Percentiles rank a stretch among this genome's conserved stretches.
Conservation (phyloP, 2,329 filamentous ascomycete genomes). For the Raffaelea albimanens region DNA sequence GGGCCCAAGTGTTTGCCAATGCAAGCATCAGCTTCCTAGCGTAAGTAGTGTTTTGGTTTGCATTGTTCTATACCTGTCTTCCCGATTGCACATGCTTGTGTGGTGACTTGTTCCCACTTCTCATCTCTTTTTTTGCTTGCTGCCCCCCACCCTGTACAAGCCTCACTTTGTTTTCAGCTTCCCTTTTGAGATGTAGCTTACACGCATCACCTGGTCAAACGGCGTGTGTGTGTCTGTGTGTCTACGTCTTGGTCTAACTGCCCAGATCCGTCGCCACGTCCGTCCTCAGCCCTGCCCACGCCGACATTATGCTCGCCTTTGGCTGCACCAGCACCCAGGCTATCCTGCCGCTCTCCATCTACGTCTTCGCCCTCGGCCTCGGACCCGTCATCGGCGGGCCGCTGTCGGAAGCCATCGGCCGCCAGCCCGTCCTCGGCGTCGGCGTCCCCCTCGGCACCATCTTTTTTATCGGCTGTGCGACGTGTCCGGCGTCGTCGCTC, state of each 20-base stretch:
- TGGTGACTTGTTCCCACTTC: too few species aligned
- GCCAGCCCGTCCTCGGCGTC: slow-evolving; percentile 40
- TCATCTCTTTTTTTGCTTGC: too few species aligned
- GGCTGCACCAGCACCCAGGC: slow-evolving; percentile 43
- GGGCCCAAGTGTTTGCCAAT: slow-evolving; percentile 26
- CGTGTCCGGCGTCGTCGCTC: slow-evolving; percentile 33
- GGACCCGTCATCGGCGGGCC: slow-evolving; percentile 52
- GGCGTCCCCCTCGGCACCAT: slow-evolving; percentile 37
- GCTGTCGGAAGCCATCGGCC: slow-evolving; percentile 47
- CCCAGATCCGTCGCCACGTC: slow-evolving; percentile 44
- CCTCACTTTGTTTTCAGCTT: too few species aligned
- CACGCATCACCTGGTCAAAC: too few species aligned
- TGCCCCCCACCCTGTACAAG: too few species aligned
- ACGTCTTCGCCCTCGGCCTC: slow-evolving; percentile 49
- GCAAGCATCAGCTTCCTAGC: slow-evolving; percentile 30
- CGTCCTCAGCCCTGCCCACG: slow-evolving; percentile 38
- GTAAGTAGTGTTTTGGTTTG: too few species aligned
- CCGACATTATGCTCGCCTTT: slow-evolving; percentile 42
- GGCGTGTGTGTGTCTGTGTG: background rate
- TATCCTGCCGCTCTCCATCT: slow-evolving; percentile 50
- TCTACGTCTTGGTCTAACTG: background rate
- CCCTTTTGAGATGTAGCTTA: too few species aligned
- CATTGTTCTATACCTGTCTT: too few species aligned
- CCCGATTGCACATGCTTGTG: too few species aligned
- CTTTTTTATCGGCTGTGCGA: slow-evolving; percentile 46